Percentiles rank a stretch among this genome's conserved stretches.
Conservation (phyloP, 371 early-diverging fungal genomes). For the Actinomucor elegans region DNA sequence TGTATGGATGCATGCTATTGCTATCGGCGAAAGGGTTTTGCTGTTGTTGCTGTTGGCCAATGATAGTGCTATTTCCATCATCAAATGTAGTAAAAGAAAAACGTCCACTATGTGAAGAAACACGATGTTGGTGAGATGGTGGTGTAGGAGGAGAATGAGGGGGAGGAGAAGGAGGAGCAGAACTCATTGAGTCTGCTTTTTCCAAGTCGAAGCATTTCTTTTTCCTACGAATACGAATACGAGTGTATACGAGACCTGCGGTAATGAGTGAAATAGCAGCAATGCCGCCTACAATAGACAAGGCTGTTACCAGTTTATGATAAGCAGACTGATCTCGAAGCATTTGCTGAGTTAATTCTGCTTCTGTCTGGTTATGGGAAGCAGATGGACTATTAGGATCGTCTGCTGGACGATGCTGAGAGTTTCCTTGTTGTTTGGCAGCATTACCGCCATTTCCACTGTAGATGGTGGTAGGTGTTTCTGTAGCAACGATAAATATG, state of each 20-base stretch:
- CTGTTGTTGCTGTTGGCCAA: not conserved
- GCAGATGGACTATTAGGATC: slow-evolving; percentile 3
- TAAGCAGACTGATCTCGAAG: not conserved
- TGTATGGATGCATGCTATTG: not conserved
- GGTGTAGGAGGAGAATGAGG: not conserved
- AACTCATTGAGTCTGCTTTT: not conserved
- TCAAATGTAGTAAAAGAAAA: not conserved
- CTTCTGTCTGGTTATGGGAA: not conserved
- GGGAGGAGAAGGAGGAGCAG: not conserved
- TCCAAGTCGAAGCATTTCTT: not conserved
- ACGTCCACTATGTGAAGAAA: not conserved
- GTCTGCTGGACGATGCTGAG: not conserved
- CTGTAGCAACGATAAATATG: slow-evolving; percentile 12
- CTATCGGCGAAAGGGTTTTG: slow-evolving; percentile 13
- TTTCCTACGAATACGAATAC: slow-evolving; percentile 6
- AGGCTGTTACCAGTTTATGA: slow-evolving; percentile 3
- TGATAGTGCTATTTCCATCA: slow-evolving; percentile 2
- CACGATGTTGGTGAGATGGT: not conserved
- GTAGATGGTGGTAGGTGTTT: slow-evolving; percentile 14
- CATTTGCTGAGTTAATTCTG: not conserved
- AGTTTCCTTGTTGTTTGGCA: slow-evolving; percentile 9
- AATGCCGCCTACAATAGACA: slow-evolving; percentile 17
- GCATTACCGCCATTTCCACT: not conserved
- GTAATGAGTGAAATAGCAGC: slow-evolving; percentile 7
- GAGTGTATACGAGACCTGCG: slow-evolving; percentile 4